A percentile compares a stretch with the other conserved stretches of the same genome.
Evolutionary conservation across 2,329 filamentous ascomycete species (phyloP).

Genomic region (Zopfia rhizophila): DNA sequence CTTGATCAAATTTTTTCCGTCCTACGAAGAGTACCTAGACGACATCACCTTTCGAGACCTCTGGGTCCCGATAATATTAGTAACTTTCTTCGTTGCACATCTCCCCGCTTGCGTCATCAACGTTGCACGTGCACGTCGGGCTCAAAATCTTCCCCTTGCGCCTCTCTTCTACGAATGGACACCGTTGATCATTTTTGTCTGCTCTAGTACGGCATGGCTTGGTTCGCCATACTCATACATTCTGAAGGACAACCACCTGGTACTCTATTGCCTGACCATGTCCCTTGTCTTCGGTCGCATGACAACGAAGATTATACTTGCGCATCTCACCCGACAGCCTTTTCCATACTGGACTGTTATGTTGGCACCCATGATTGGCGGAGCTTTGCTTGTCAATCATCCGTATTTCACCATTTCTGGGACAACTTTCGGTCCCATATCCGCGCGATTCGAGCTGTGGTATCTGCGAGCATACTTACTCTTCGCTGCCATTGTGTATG

Average conservation of each 20-base stretch:
- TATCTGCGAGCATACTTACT: constrained; percentile 88
- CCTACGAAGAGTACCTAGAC: constrained; percentile 65
- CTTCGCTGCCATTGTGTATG: constrained; percentile 87
- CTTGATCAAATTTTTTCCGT: constrained; percentile 66
- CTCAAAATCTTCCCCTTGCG: constrained; percentile 76
- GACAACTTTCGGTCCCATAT: constrained; percentile 68
- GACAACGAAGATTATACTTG: constrained; percentile 99
- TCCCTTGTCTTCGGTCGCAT: constrained; percentile 98
- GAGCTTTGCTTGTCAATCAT: constrained; percentile 83
- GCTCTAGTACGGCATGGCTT: constrained; percentile 82
- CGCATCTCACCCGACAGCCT: constrained; percentile 90
- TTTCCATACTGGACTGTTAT: constrained; percentile 98
- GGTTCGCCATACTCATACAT: constrained; percentile 88
- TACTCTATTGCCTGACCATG: constrained; percentile 92
- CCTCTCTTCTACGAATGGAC: constrained; percentile 95
- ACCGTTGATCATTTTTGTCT: constrained; percentile 84
- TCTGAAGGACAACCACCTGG: constrained; percentile 83
- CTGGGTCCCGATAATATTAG: constrained; percentile 74
- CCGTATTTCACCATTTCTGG: constrained; percentile 67
- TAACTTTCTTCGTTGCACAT: constrained; percentile 67
- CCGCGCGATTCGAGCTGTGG: constrained; percentile 73
- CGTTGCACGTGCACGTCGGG: constrained; percentile 79
- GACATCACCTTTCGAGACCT: constrained; percentile 84
- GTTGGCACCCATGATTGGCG: constrained; percentile 85
- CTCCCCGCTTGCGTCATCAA: constrained; percentile 91